Evolutionary conservation across 768 basidiomycete species (phyloP), one percentile per base, ranked within the genome.

Genomic region (Amanita pallidorosea): DNA sequence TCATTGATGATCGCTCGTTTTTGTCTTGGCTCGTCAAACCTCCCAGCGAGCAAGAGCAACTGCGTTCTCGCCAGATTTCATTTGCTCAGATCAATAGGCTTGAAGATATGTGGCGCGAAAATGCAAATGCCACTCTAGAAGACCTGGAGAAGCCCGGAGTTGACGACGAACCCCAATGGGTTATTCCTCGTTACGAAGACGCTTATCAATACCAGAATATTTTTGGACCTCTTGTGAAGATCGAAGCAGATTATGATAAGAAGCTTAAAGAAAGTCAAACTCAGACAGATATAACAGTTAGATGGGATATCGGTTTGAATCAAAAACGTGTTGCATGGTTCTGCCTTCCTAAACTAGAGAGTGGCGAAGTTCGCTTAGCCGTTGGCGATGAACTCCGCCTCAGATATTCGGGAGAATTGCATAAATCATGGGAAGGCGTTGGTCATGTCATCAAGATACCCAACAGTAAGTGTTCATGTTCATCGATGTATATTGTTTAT

Each of bases 271-370:
- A 99, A 66, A 90, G 91, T 54, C 96, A 99, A 70, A 98, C 96
- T 0, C 95, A 99, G 70, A 96, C 89, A 4, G 91, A 95, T 55
- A 94, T 99, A 60, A 83, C 84, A 23, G 86, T 99, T 20, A 75
- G 96, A 41, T 99, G 96, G 96, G 96, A 99, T 67, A 72, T 98
- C 47, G 96, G 96, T 64, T 70, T 99, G 57, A 99, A 99, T 65
- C 96, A 99, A 70, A 98, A 97, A 69, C 81, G 96, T 27, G 86
- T 98, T n/a, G 95, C 96, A 0, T 99, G 95, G 92, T 99, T 99
- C 65, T 71, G 80, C 53, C 70, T 99, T 62, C 96, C 96, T 2
- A 98, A 98, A 69, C 74, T 99, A 52, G 96, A 99, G 70, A 95
- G 91, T 60, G 96, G 96, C 20, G 96, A 99, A 68, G 94, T 99